These are phyloP conservation scores for Mariannaea sp. DNA, from an alignment of 2,329 filamentous ascomycete species.

Conservation along the genomic window DNA sequence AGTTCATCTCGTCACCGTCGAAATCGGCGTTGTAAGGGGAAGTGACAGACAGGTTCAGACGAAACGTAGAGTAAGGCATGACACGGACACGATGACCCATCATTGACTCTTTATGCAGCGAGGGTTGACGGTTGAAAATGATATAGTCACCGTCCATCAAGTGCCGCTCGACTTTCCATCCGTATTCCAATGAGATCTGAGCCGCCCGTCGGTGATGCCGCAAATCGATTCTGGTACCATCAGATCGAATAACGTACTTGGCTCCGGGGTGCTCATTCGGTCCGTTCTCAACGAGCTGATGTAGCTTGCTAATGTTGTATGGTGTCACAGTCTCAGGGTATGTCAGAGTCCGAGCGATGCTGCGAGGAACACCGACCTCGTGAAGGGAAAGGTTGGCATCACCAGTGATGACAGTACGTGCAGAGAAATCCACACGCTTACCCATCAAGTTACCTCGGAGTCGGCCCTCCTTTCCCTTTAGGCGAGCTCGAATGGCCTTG, in stretches of 20 bases:
- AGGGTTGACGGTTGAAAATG: constrained; percentile 99
- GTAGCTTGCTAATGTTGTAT: constrained; percentile 95
- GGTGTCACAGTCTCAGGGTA: constrained; percentile 97
- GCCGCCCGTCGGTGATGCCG: constrained; percentile 89
- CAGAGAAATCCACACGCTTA: constrained; percentile 98
- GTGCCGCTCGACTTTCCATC: constrained; percentile 98
- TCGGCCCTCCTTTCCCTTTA: constrained; percentile 99
- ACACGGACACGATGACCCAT: constrained; percentile 98
- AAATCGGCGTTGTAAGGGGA: constrained; percentile 99
- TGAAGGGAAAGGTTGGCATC: constrained; percentile 96
- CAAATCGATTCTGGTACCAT: constrained; percentile 92
- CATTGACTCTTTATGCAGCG: constrained; percentile 99
- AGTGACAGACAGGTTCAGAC: constrained; percentile 95
- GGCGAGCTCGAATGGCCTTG: constrained; percentile 92
- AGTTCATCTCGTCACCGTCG: constrained; percentile 99
- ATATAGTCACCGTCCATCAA: constrained; percentile 96
- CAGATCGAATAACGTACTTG: constrained; percentile 92
- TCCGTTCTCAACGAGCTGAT: constrained; percentile 87
- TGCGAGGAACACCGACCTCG: constrained; percentile 94
- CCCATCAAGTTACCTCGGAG: constrained; percentile 99
- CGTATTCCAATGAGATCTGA: constrained; percentile 87
- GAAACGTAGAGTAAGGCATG: constrained; percentile 99
- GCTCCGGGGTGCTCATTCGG: constrained; percentile 95
- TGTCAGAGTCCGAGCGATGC: constrained; percentile 89
- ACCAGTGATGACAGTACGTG: constrained; percentile 98